These are phyloP conservation scores for Lactarius quietus DNA, from an alignment of 768 basidiomycete genomes.

Conservation along the genomic window DNA sequence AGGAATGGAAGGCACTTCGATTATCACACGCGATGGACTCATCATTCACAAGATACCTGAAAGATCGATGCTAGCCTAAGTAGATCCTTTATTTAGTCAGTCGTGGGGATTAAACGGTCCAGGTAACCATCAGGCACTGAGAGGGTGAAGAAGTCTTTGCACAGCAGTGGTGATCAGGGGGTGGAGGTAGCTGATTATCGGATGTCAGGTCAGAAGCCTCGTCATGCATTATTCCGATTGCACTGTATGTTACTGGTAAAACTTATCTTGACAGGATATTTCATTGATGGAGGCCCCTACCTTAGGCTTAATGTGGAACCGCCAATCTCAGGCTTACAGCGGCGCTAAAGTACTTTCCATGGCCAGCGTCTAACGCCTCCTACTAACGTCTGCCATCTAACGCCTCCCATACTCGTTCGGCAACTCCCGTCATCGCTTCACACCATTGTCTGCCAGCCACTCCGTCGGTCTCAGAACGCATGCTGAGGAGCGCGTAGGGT, in stretches of 20 bases:
- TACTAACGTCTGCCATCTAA: no score
- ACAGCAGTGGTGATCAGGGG: not conserved
- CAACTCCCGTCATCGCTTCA: constrained; percentile 32
- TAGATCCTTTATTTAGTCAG: not conserved
- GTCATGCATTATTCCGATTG: not conserved
- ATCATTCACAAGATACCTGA: no score
- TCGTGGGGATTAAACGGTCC: not conserved
- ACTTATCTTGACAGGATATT: not conserved
- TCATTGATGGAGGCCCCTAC: not conserved
- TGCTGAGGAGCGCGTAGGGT: constrained; percentile 42
- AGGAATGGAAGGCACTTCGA: not conserved
- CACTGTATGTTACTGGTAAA: no score
- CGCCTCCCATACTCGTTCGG: constrained; percentile 33
- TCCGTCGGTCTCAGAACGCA: constrained; percentile 13
- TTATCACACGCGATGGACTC: not conserved
- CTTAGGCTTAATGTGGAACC: not conserved
- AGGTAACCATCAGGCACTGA: not conserved
- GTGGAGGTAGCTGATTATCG: not conserved
- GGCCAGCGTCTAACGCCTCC: no score
- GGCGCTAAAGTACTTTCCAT: no score
- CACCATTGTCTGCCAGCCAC: constrained; percentile 25
- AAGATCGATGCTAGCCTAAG: not conserved
- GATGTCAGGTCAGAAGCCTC: not conserved
- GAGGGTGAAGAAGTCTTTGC: not conserved
- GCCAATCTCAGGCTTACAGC: not conserved